Conservation (phyloP, 1,284 basidiomycete species). For the Porphyrellus sp. region DNA sequence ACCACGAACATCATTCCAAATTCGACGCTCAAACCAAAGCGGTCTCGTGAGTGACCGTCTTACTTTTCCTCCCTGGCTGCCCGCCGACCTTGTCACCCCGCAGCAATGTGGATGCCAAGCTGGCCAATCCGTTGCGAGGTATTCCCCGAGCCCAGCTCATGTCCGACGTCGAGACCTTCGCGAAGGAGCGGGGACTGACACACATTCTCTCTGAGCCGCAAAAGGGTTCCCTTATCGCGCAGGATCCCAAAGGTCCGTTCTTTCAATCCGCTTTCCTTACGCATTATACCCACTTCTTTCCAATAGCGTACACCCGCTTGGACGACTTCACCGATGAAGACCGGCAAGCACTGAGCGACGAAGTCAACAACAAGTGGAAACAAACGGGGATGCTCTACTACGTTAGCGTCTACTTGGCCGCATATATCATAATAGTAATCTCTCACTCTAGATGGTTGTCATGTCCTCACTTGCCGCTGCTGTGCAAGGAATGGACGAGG, state of each 20-base stretch:
- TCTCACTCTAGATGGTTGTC: conserved; percentile 44
- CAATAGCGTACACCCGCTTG: conserved; percentile 48
- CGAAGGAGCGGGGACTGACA: conserved; percentile 48
- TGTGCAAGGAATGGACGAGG: conserved; percentile 72
- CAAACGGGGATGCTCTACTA: conserved; percentile 55
- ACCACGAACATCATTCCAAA: conserved; percentile 10
- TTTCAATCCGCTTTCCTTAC: background rate
- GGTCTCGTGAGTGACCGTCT: conserved; percentile 16
- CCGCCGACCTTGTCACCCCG: background rate
- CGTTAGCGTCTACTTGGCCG: conserved; percentile 12
- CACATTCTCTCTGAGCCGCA: conserved; percentile 50
- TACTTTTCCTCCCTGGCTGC: too few species aligned
- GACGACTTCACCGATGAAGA: conserved; percentile 60
- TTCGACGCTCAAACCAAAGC: conserved; percentile 19
- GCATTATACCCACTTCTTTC: background rate
- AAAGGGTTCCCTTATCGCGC: conserved; percentile 66
- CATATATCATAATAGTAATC: background rate
- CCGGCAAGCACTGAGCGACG: conserved; percentile 47
- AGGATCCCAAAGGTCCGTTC: conserved; percentile 40
- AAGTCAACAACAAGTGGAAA: conserved; percentile 62
- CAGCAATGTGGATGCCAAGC: conserved; percentile 44
- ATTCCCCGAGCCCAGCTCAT: conserved; percentile 55
- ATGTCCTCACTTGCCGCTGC: conserved; percentile 64
- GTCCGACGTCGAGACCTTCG: conserved; percentile 54
- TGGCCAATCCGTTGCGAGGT: conserved; percentile 59